Percentiles rank a stretch among this genome's conserved stretches.
These are phyloP conservation scores for Setaria italica DNA, from an alignment of 202 grass and related monocot species.

Conservation along the genomic window DNA sequence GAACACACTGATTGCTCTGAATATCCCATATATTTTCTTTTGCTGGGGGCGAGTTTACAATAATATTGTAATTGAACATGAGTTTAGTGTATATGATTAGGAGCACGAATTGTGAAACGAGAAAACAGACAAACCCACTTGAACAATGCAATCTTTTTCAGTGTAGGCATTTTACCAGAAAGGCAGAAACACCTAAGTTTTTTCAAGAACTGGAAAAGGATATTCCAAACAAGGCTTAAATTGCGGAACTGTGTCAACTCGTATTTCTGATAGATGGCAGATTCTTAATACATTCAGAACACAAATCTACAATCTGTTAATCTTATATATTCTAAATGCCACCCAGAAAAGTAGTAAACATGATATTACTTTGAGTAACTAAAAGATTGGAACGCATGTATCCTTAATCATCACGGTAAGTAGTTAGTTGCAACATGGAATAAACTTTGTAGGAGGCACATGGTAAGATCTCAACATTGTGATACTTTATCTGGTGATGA, in stretches of 20 bases:
- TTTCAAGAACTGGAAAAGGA: background rate
- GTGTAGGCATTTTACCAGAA: too few relatives aligned
- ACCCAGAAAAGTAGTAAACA: background rate
- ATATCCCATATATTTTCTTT: constrained; percentile 2
- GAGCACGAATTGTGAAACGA: background rate
- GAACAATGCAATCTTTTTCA: background rate
- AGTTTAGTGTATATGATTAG: background rate
- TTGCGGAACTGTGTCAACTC: background rate
- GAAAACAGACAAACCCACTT: background rate
- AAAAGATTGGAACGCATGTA: constrained; percentile 17
- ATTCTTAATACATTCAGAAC: background rate
- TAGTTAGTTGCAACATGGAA: constrained; percentile 21
- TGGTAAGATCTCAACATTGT: constrained; percentile 28
- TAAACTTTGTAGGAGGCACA: constrained; percentile 42
- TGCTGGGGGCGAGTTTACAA: background rate
- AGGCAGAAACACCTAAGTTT: background rate
- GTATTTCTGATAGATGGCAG: background rate
- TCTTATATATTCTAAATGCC: background rate
- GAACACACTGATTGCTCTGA: background rate
- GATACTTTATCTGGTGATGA: constrained; percentile 40
- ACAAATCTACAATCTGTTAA: background rate
- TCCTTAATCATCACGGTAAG: constrained; percentile 30
- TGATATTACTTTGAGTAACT: constrained; percentile 11
- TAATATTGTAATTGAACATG: background rate
- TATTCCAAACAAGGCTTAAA: background rate